Base-by-base conservation (phyloP, 2,329 filamentous ascomycete genomes). In the Monosporascus cannonballus region DNA sequence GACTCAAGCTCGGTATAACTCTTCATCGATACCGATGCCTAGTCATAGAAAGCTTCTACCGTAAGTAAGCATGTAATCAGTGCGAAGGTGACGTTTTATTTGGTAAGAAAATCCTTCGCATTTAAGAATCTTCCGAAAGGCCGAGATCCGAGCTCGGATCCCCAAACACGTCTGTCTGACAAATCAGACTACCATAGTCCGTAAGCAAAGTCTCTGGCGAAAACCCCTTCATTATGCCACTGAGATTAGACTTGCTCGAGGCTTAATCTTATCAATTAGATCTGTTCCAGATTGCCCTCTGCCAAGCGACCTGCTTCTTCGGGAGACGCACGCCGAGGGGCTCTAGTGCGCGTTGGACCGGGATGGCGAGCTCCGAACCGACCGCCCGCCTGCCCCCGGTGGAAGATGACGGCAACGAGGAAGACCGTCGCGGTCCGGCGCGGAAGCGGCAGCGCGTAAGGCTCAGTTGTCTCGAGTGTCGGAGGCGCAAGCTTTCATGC, bases 371-470 rank as follows among this genome's bases (percentile, higher is more conserved):
- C 30, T 34, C 41, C 25, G 52, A 49, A 50, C 47, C 52, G 11
- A 6, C 38, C 46, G 24, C 56, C 25, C 46, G 56, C 46, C 54
- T 58, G 20, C 54, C 58, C 17, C 59, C 57, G 5, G 53, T 62
- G 36, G 61, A 64, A 22, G 56, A 64, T 42, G 63, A 66, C 6
- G 59, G 63, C n/a, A 61, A 63, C 17, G 58, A 66, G 9, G 60
- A 64, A 25, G 55, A 61, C 18, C 50, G 55, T 0, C 59, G 63
- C n/a, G 68, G 66, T 38, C 71, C 73, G 0, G 71, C 79, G 9
- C 73, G 80, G 55, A 84, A 84, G 69, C 71, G 81, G 34, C 81
- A 84, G 70, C 74, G 81, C 38, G 77, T 84, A 46, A 73, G 81
- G 17, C 73, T 84, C 44, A 82, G 79, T 47, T 84, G 81, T 57